phyloP scores from a whole-genome alignment of 305 asterid species.

The Vinca major region DNA sequence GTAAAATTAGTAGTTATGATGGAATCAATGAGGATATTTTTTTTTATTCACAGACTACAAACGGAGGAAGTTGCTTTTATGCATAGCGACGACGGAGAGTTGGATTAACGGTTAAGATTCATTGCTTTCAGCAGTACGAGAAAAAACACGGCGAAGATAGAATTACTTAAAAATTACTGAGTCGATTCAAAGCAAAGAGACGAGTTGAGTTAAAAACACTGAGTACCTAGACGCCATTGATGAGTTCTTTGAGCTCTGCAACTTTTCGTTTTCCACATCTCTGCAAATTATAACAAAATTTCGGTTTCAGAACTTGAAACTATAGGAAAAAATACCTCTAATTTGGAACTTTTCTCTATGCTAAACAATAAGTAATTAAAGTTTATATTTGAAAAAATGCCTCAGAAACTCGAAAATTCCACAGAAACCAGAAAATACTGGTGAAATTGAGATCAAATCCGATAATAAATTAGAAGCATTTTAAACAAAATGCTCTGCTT shows the following conservation, averaged over 20 bases:
- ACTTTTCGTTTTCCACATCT: slow-evolving; percentile 30
- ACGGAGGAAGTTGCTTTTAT: slow-evolving; percentile 25
- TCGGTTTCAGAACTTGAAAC: not conserved
- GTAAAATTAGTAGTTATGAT: not conserved
- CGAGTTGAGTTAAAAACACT: not conserved
- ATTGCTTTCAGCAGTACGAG: slow-evolving; percentile 15
- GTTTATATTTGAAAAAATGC: not conserved
- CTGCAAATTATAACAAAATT: slow-evolving; percentile 21
- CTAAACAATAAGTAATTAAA: not conserved
- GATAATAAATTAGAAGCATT: not conserved
- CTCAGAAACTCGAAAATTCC: not conserved
- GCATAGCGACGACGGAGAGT: slow-evolving; percentile 31
- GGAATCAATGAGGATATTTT: slow-evolving; percentile 23
- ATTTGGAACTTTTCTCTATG: no score
- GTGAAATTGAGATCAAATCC: not conserved
- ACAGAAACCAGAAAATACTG: slow-evolving; percentile 7
- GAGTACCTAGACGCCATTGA: slow-evolving; percentile 57
- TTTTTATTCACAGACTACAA: slow-evolving; percentile 12
- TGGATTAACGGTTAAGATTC: slow-evolving; percentile 30
- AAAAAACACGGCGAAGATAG: slow-evolving; percentile 23
- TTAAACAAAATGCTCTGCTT: not conserved
- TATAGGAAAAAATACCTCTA: not conserved
- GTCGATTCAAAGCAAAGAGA: slow-evolving; percentile 7
- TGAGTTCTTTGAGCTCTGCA: slow-evolving; percentile 55
- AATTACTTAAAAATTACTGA: slow-evolving; percentile 7